phyloP scores from a whole-genome alignment of 345 rosid species.

The Pelargonium nanum region DNA sequence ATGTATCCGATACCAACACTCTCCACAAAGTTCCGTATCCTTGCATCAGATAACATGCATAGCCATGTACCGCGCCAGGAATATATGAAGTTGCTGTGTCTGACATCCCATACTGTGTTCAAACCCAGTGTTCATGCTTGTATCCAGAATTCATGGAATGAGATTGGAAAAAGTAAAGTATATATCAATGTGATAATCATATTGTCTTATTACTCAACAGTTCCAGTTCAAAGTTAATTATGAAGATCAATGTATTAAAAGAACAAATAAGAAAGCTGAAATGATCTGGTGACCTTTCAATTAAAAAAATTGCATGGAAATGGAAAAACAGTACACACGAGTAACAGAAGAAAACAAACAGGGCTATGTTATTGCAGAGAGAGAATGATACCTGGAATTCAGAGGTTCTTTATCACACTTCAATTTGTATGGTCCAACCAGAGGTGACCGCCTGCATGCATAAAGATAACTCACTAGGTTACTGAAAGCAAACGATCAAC shows the following conservation, averaged over 20 bases:
- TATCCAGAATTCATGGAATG: too few species aligned
- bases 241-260: background rate
- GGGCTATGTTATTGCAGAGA: slow-evolving; percentile 6
- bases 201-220: background rate
- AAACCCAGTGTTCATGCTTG: too few species aligned
- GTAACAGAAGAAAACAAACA: slow-evolving; percentile 1
- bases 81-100: too few species aligned
- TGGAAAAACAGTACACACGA: slow-evolving; percentile 1
- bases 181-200: background rate
- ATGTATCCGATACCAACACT: too few species aligned
- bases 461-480: slow-evolving; percentile 1
- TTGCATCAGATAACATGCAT: too few species aligned
- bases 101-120: too few species aligned
- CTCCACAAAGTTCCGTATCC: too few species aligned
- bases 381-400: slow-evolving; percentile 56
- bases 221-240: background rate
- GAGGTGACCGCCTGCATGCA: slow-evolving; percentile 61
- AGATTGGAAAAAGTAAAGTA: too few species aligned
- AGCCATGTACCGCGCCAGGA: too few species aligned
- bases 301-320: background rate
- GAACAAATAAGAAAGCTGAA: background rate
- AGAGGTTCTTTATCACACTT: slow-evolving; percentile 86
- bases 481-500: slow-evolving; percentile 2
- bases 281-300: background rate
- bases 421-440: slow-evolving; percentile 64